These are phyloP conservation scores for Verticillium nubilum DNA, from an alignment of 2,329 filamentous ascomycete species.

Conservation along the genomic window DNA sequence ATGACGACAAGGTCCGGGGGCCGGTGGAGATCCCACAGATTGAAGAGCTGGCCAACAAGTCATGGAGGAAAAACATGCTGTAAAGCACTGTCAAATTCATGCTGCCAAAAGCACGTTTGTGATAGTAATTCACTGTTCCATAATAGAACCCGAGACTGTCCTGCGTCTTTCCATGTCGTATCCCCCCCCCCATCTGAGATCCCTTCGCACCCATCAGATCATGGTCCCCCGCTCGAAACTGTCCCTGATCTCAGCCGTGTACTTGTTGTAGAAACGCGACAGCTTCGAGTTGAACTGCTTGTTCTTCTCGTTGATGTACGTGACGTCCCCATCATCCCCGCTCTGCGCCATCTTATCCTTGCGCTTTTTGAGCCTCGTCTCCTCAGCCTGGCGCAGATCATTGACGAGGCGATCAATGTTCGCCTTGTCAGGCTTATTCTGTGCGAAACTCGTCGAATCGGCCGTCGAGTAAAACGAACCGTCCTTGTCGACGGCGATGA, in stretches of 20 bases:
- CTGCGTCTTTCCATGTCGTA: background rate
- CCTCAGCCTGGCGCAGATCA: conserved; percentile 85
- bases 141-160: background rate
- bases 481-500: conserved; percentile 88
- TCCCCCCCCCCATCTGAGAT: too few species aligned
- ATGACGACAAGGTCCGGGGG: conserved; percentile 66
- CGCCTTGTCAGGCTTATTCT: conserved; percentile 82
- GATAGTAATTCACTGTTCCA: background rate
- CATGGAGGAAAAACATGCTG: conserved; percentile 88
- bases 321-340: conserved; percentile 86
- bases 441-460: conserved; percentile 72
- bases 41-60: conserved; percentile 71
- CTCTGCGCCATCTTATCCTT: conserved; percentile 70
- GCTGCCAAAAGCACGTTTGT: background rate
- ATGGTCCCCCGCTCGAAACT: conserved; percentile 97
- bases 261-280: conserved; percentile 95
- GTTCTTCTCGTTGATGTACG: conserved; percentile 99
- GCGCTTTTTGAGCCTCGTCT: conserved; percentile 78
- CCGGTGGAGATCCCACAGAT: conserved; percentile 75
- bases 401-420: conserved; percentile 83
- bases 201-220: too few species aligned
- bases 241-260: conserved; percentile 93
- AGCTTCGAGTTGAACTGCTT: conserved; percentile 99
- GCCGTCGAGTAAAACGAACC: conserved; percentile 88
- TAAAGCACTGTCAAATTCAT: conserved; percentile 31